Base-by-base conservation (phyloP, 805 yeast genomes). In the Yarrowia osloensis region DNA sequence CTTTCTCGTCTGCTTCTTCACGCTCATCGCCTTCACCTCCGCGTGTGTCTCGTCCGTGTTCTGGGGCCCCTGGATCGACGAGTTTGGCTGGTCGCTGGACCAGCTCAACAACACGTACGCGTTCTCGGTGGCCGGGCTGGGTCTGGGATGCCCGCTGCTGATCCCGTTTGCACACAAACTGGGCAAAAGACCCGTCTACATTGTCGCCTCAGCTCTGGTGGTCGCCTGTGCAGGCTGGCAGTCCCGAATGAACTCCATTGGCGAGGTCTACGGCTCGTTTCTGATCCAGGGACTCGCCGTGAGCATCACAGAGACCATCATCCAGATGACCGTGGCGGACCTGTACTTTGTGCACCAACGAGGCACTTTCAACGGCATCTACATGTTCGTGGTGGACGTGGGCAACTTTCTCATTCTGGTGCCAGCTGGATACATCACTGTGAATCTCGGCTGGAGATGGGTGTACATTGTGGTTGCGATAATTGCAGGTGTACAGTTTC, bases 371-470 rank as follows among this genome's bases (percentile, higher is more conserved):
- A 68, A 70, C 28, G 70, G 71, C n/a, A 69, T 72, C 26, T 72
- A 70, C 57, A 52, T 72, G 47, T 67, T 72, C 37, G 70, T 72
- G 21, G 70, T 70, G 26, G 71, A 70, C 17, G 46, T 71, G 22
- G 74, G 74, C n/a, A 70, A 72, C 42, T 70, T 68, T 44, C 62
- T 72, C 61, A 69, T 70, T 21, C 68, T 67, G 22, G 69, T 72
- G 11, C 69, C 72, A n/a, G 70, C 73, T 12, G 74, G 74, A 19
- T 66, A 67, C 29, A 70, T 72, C 54, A 69, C 73, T 2, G 68
- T 66, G 21, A 55, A 59, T 17, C 67, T 70, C 35, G 73, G 74
- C 6, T 72, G 74, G 74, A 28, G 74, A n/a, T 70, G 73, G 74
- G 71, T 70, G 8, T 71, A 70, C 37, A 68, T 68, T 50, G 62